Evolutionary conservation across 2,329 filamentous ascomycete genomes (phyloP), one percentile per base, ranked within the genome.

Genomic region (Lachnellula occidentalis): DNA sequence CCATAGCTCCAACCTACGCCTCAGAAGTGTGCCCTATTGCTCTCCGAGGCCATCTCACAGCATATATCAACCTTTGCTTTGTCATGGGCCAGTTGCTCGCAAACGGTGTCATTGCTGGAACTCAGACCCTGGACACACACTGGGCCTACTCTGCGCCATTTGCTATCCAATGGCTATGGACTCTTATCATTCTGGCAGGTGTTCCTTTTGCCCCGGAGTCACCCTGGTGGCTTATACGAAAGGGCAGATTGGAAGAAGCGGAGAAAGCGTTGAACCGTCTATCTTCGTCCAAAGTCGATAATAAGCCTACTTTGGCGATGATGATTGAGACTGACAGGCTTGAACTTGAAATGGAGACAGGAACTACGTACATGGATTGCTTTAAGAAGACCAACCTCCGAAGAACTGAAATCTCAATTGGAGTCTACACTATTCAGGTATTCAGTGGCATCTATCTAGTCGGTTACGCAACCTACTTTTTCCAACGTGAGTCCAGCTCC

Each of bases 291-390:
- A 66, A 56, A 46, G 52, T 74, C 52, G 70, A 73, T 34, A 65
- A 69, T 7, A 70, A 78, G 15, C 70, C 76, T 61, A 72, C 72
- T 3, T 62, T 82, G 9, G 74, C 78, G 3, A 74, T 78, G 58
- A 82, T 85, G 57, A 68, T 75, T 17, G 74, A 81, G 61, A 83
- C 80, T 0, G 76, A 83, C 59, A 69, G 75, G 45, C 69, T 80
- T 1, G 80, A 83, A 62, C 70, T 74, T 51, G 73, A 78, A 48
- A 58, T 69, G 0, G 68, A 69, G 9, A 66, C 61, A 0, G 76
- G 76, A 3, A 72, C 74, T 0, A 69, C 62, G 0, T 81, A 80
- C 60, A 51, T 60, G 4, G 77, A 81, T 60, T 80, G 78, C 63
- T 82, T 83, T 71, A 73, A 69, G 39, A 78, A 78, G 2, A 62